These are phyloP conservation scores for Cubamyces sp. DNA, from an alignment of 768 basidiomycete species.

Conservation along the genomic window DNA sequence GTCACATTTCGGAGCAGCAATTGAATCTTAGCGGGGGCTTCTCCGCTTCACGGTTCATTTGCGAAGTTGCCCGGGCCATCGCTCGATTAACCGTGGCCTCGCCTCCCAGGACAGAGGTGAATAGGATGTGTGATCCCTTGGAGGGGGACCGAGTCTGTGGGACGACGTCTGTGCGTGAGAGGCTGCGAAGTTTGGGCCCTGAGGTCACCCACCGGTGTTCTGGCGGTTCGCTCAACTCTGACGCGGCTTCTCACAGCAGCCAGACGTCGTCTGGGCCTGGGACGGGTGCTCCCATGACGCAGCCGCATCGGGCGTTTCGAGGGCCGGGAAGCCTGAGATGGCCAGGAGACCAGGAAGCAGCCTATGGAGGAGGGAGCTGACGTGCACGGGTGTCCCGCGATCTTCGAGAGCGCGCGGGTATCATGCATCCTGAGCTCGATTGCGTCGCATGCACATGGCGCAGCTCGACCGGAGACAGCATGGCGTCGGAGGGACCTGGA, in stretches of 20 bases:
- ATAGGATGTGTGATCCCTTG: not conserved
- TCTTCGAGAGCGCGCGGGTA: slow-evolving; percentile 7
- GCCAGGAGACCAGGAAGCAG: not conserved
- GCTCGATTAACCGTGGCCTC: not conserved
- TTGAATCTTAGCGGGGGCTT: too few relatives aligned
- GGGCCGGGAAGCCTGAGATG: not conserved
- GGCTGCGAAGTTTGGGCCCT: not conserved
- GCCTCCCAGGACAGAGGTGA: too few relatives aligned
- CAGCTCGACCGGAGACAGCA: not conserved
- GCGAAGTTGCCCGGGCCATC: too few relatives aligned
- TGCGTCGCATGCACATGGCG: slow-evolving; percentile 3
- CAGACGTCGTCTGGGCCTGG: slow-evolving; percentile 1
- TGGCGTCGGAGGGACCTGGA: not conserved
- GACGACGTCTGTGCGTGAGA: not conserved
- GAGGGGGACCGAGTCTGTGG: not conserved
- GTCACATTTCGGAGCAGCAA: too few relatives aligned
- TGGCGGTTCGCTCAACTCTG: not conserved
- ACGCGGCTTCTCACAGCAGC: slow-evolving; percentile 11
- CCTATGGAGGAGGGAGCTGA: not conserved
- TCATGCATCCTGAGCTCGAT: slow-evolving; percentile 6
- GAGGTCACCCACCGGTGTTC: not conserved
- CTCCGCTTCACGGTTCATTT: too few relatives aligned
- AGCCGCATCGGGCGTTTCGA: not conserved
- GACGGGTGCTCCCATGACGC: slow-evolving; percentile 14
- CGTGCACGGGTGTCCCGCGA: not conserved